Evolutionary conservation across 208 protist species (phyloP), one percentile per base, ranked within the genome.

Genomic region (Acanthamoeba lenticulata): DNA sequence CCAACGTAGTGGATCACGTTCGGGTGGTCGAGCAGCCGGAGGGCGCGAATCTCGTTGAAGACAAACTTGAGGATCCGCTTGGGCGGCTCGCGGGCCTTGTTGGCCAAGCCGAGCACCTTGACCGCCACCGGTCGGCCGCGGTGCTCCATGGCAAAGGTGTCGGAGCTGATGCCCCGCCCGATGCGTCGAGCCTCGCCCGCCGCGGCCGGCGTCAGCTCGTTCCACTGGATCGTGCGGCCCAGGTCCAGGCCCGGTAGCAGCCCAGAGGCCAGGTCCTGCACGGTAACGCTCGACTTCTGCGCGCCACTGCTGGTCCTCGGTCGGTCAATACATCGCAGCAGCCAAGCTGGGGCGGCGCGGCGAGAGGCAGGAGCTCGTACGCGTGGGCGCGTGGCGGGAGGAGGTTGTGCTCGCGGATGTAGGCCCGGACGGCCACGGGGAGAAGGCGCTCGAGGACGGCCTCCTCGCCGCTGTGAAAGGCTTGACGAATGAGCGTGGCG

Each of bases 31-130:
- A 83, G 32, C 40, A 40, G 21, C 77, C 40, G 32, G 77, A 86
- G 89, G 21, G 67, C 67, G 27, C 5, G 29, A 9, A 93, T 93
- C 67, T 93, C 89, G 45, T 93, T 93, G 89, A 49, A 93, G 62
- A 93, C 9, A 7, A 65, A 62, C 45, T 62, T 49, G 65, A 93
- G 89, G n/a, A 32, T 40, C 24, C 89, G 34, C 7, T 57, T 42
- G 11, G 89, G 60, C 6, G 89, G 52, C 57, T 72, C 55, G 38
- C 55, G 47, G 2, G 24, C 34, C 9, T 29, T 57, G 34, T 49
- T 17, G 21, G 45, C 24, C 42, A 40, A 81, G 32, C 52, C 29
- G 67, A 40, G 81, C 21, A 93, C 89, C 44, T 93, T 93, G 24
- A 93, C 55, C 32, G 89, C 89, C 5, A 93, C 89, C n/a, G 60